Evolutionary conservation across 495 filamentous ascomycete species (phyloP).

Genomic region (Podospora conica): DNA sequence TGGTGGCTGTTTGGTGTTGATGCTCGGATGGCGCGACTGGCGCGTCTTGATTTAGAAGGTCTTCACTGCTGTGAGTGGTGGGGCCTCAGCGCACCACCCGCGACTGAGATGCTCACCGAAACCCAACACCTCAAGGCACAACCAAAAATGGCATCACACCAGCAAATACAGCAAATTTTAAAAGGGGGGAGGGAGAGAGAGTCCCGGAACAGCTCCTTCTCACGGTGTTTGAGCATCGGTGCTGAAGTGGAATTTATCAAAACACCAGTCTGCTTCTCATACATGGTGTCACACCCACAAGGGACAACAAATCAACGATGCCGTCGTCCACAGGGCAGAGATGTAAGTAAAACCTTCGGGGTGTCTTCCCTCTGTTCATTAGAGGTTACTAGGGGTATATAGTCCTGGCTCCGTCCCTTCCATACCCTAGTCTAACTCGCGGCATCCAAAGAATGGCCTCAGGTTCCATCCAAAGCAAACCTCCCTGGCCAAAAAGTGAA

Average conservation of each 20-base stretch:
- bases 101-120: neutral
- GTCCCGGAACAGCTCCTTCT: too few relatives aligned
- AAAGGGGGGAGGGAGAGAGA: too few relatives aligned
- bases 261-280: neutral
- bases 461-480: neutral
- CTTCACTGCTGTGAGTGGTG: neutral
- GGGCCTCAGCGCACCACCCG: neutral
- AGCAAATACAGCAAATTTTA: neutral
- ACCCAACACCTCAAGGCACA: neutral
- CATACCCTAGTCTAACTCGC: neutral
- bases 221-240: neutral
- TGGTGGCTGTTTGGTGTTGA: neutral
- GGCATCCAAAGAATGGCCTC: neutral
- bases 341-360: neutral
- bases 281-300: neutral
- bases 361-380: neutral
- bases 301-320: too few relatives aligned
- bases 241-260: neutral
- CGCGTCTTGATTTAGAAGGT: neutral
- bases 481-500: neutral
- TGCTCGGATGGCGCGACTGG: neutral
- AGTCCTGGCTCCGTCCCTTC: neutral
- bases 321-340: neutral
- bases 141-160: neutral
- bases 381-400: neutral